phyloP scores from a whole-genome alignment of 805 yeast species.

The Candida tibetensis region DNA sequence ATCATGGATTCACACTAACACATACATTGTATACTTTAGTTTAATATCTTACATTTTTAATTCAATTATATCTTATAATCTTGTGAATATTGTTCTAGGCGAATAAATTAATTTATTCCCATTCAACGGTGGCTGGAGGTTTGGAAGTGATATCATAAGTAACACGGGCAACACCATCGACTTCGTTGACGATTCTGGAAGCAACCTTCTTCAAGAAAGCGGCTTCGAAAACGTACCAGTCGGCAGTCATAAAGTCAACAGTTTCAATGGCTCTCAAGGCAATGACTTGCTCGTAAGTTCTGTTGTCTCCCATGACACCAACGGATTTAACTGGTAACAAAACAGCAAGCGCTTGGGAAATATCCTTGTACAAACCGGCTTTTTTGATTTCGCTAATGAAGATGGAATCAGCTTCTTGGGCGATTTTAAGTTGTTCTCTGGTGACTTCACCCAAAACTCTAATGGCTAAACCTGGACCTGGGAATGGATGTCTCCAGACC shows the following conservation, averaged over 20 bases:
- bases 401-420: conserved; percentile 94
- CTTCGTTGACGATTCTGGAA: conserved; percentile 96
- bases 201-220: conserved; percentile 89
- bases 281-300: conserved; percentile 98
- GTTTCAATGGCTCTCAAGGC: conserved; percentile 98
- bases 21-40: too few relatives aligned
- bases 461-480: conserved; percentile 99
- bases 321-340: conserved; percentile 96
- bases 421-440: conserved; percentile 87
- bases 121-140: conserved; percentile 99
- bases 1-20: too few relatives aligned
- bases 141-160: conserved; percentile 97
- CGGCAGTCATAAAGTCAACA: conserved; percentile 98
- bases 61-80: too few relatives aligned
- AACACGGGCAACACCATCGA: conserved; percentile 98
- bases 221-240: conserved; percentile 95
- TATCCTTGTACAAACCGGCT: conserved; percentile 88
- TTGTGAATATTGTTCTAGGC: too few relatives aligned
- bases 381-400: conserved; percentile 93
- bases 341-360: conserved; percentile 97
- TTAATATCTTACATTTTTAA: too few relatives aligned
- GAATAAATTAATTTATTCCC: too few relatives aligned
- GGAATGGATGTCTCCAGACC: conserved; percentile 99
- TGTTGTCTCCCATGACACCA: conserved; percentile 99
- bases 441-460: conserved; percentile 97